Conservation (phyloP, 257 asterid species). For the Solanum microdontum region DNA sequence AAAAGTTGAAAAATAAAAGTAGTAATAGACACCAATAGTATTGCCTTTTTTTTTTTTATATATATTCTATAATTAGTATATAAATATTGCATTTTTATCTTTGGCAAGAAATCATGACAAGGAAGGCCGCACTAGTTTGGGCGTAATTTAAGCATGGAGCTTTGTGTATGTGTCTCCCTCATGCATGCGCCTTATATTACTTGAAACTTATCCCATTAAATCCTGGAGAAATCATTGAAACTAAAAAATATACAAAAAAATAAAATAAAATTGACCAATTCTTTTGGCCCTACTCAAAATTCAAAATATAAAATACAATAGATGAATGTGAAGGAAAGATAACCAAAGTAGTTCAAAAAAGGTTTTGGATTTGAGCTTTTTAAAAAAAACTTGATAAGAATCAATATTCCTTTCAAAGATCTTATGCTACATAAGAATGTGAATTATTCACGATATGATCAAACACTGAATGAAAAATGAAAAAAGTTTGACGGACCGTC, state of each 20-base stretch:
- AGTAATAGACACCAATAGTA: background rate
- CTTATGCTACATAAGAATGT: no score
- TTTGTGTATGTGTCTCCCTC: background rate
- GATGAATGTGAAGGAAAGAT: background rate
- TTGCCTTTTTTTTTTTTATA: background rate
- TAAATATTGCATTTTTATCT: background rate
- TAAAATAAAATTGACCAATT: background rate
- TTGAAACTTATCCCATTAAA: background rate
- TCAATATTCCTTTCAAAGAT: no score
- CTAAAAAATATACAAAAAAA: background rate
- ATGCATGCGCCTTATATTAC: background rate
- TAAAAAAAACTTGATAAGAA: no score
- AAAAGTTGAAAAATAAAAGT: no score
- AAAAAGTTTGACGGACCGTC: background rate
- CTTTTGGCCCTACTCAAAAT: background rate
- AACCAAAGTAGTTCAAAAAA: no score
- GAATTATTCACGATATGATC: no score
- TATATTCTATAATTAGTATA: background rate
- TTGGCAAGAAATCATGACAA: background rate
- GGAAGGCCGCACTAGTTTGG: background rate
- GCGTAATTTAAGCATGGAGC: conserved; percentile 2
- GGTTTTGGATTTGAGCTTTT: no score
- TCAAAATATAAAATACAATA: background rate
- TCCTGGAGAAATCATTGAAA: background rate
- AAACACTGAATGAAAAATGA: no score